These are phyloP conservation scores for Prunus mume DNA, from an alignment of 306 rosid species.

Conservation along the genomic window DNA sequence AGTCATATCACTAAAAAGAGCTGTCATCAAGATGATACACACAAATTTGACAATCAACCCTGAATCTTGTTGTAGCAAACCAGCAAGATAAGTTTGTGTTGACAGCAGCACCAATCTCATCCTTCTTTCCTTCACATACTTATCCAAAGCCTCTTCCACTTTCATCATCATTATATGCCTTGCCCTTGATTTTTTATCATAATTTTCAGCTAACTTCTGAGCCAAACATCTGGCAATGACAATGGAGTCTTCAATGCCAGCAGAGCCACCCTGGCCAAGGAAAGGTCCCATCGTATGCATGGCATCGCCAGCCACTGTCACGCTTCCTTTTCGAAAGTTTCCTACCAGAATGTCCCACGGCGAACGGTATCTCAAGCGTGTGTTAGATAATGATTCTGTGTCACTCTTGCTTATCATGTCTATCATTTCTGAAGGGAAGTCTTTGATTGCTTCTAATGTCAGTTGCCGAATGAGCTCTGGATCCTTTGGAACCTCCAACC, in stretches of 20 bases:
- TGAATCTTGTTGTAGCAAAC: constrained; percentile 22
- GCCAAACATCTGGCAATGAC: constrained; percentile 51
- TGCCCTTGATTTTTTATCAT: not conserved
- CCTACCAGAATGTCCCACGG: constrained; percentile 40
- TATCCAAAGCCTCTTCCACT: constrained; percentile 39
- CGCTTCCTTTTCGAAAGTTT: constrained; percentile 35
- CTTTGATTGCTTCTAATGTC: constrained; percentile 27
- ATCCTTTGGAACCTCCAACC: constrained; percentile 31
- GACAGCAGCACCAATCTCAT: constrained; percentile 48
- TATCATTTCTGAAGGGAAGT: constrained; percentile 23
- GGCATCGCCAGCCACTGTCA: constrained; percentile 66
- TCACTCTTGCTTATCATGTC: constrained; percentile 41
- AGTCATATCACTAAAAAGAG: constrained; percentile 13
- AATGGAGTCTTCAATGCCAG: constrained; percentile 51
- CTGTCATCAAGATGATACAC: not conserved
- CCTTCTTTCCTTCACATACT: constrained; percentile 48
- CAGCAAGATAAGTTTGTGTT: constrained; percentile 38
- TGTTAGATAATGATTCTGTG: constrained; percentile 30
- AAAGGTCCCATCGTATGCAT: constrained; percentile 70
- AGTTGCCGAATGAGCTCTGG: constrained; percentile 31
- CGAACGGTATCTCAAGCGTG: constrained; percentile 37
- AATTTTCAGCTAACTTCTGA: not conserved
- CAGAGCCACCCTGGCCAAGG: constrained; percentile 61
- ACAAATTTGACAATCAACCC: constrained; percentile 22
- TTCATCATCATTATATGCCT: not conserved